Percentiles rank a stretch among this genome's conserved stretches.
phyloP scores from a whole-genome alignment of 2,329 filamentous ascomycete species.

The Cadophora malorum region DNA sequence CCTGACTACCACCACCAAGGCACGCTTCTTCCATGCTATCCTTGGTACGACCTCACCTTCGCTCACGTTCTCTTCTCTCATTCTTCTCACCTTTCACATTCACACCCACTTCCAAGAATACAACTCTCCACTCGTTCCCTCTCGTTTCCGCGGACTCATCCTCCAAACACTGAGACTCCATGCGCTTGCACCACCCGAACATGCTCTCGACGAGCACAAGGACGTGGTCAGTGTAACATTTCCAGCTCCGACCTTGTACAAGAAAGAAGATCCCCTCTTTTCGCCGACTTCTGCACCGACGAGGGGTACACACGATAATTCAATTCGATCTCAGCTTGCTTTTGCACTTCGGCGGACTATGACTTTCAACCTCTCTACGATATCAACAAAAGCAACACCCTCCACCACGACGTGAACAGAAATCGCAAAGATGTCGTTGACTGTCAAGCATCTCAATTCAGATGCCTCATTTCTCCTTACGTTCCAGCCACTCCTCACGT shows the following conservation, averaged over 20 bases:
- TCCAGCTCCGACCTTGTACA: slow-evolving; percentile 14
- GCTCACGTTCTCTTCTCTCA: background rate
- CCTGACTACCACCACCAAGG: background rate
- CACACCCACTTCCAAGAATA: background rate
- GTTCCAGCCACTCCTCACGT: slow-evolving; percentile 54
- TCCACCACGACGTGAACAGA: background rate
- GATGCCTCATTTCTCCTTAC: slow-evolving; percentile 70
- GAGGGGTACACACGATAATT: slow-evolving; percentile 9
- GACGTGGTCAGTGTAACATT: slow-evolving; percentile 19
- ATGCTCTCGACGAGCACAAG: slow-evolving; percentile 15
- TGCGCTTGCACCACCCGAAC: slow-evolving; percentile 10
- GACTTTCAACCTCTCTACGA: background rate
- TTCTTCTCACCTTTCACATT: background rate
- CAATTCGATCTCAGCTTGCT: slow-evolving; percentile 10
- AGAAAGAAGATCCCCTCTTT: slow-evolving; percentile 14
- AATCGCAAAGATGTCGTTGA: slow-evolving; percentile 61
- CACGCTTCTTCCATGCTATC: slow-evolving; percentile 10
- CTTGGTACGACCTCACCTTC: slow-evolving; percentile 7
- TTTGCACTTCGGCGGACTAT: slow-evolving; percentile 1
- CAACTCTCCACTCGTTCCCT: slow-evolving; percentile 11
- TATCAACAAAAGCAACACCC: slow-evolving; percentile 14
- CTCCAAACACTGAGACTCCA: slow-evolving; percentile 16
- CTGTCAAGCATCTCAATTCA: slow-evolving; percentile 67
- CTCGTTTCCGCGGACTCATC: slow-evolving; percentile 4
- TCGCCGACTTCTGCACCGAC: slow-evolving; percentile 17